phyloP scores from a whole-genome alignment of 495 filamentous ascomycete species.

The Penicillium maclennaniae region DNA sequence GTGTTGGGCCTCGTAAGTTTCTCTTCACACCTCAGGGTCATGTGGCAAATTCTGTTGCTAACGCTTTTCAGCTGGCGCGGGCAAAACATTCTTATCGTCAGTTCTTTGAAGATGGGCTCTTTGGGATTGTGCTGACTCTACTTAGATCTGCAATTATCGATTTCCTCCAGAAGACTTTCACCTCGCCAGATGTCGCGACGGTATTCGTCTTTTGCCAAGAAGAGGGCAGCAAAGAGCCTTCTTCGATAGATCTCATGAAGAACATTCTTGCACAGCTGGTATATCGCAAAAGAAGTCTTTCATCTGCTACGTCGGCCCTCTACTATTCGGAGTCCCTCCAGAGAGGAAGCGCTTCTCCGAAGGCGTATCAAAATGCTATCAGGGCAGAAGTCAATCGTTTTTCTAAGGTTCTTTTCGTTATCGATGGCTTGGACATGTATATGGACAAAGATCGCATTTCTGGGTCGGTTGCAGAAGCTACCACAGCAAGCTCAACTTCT shows the following conservation, averaged over 20 bases:
- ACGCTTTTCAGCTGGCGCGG: constrained; percentile 27
- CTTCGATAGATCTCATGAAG: constrained; percentile 19
- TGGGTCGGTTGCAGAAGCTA: constrained; percentile 33
- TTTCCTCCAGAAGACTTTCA: constrained; percentile 28
- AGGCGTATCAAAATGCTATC: constrained; percentile 34
- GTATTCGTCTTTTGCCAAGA: constrained; percentile 35
- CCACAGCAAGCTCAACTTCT: constrained; percentile 34
- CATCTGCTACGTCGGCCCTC: constrained; percentile 17
- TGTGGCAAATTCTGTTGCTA: too few species aligned
- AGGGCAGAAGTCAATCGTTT: constrained; percentile 33
- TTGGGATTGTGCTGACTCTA: neutral
- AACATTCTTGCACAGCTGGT: constrained; percentile 34
- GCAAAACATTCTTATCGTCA: constrained; percentile 37
- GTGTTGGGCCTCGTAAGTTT: constrained; percentile 28
- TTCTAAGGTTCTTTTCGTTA: constrained; percentile 28
- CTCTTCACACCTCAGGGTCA: too few species aligned
- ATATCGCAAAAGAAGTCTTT: constrained; percentile 24
- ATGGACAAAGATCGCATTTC: constrained; percentile 30
- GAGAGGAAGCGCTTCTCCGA: constrained; percentile 23
- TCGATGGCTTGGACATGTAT: constrained; percentile 31
- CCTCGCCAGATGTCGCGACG: constrained; percentile 30
- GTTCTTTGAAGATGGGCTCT: neutral
- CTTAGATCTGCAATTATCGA: constrained; percentile 29
- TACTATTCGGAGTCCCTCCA: constrained; percentile 23
- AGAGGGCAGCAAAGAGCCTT: constrained; percentile 16